Evolutionary conservation across 768 basidiomycete genomes (phyloP), one percentile per base, ranked within the genome.

Genomic region (Amylocystis lapponica): DNA sequence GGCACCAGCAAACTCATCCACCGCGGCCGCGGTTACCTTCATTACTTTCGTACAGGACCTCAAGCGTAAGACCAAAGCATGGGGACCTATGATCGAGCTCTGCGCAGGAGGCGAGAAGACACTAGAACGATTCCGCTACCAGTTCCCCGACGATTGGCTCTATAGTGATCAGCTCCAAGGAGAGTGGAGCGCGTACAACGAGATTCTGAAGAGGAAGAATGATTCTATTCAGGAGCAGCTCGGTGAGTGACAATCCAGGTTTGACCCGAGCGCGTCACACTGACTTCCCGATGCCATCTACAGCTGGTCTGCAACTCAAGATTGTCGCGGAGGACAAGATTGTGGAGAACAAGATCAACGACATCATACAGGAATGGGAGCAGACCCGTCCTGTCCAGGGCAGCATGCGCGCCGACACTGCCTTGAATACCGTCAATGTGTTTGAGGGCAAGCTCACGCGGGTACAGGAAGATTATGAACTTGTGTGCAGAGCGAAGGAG

Each of bases 301-400:
- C 47, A 95, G 94, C 91, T 50, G 96, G 95, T 1, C 72, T 99
- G n/a, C 96, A 98, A 65, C 73, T 97, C 49, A 99, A 98, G 76
- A 95, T 99, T 62, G 89, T 95, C n/a, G 93, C 96, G 2, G 93
- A 99, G 64, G 96, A 97, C 72, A 95, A 95, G 70, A 92, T 97
- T 42, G 81, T 98, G 1, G 91, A 95, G 70, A 89, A 91, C 66
- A 93, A 91, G 69, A 93, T 98, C 58, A 83, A 77, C 55, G 93
- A 96, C 55, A 77, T 92, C 45, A 72, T 96, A 13, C 66, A 72
- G 43, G 96, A 98, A 63, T 98, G 96, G 96, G 94, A 97, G 61
- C 77, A 84, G 57, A 90, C 85, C 50, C 90, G 96, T 56, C 96
- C 96, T 1, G 90, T 99, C 12, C 94, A 97, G 64, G 96, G 96